Conservation (phyloP, 2,329 filamentous ascomycete genomes). For the Aurifilum marmelostoma region DNA sequence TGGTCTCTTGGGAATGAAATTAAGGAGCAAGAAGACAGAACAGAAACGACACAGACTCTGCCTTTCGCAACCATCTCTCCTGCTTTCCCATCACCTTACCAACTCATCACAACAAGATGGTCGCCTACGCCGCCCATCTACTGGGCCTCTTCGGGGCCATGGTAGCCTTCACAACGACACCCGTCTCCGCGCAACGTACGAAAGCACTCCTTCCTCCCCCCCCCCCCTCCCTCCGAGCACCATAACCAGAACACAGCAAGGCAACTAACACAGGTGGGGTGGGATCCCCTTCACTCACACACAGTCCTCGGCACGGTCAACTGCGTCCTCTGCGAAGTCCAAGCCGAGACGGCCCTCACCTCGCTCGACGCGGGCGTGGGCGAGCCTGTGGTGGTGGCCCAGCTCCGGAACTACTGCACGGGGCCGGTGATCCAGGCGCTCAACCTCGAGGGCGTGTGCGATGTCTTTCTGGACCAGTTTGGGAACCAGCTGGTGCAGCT, state of each 20-base stretch:
- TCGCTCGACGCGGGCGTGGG: neutral
- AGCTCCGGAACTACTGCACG: neutral
- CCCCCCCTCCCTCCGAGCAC: neutral
- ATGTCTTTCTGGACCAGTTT: neutral
- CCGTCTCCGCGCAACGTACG: neutral
- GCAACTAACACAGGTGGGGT: neutral
- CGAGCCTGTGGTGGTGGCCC: neutral
- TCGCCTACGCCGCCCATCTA: neutral
- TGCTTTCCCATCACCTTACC: neutral
- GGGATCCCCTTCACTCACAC: neutral
- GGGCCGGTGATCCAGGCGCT: neutral
- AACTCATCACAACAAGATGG: neutral
- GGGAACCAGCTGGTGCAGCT: neutral
- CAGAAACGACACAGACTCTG: too few species aligned
- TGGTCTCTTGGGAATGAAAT: too few species aligned
- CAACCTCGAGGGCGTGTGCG: neutral
- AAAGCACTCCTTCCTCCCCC: too few species aligned
- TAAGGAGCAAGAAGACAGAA: too few species aligned
- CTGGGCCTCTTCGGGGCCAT: neutral
- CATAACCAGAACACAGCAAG: neutral
- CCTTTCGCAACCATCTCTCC: too few species aligned
- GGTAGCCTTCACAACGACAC: neutral
- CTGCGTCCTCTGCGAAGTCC: neutral
- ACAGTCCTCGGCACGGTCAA: neutral
- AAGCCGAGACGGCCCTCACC: conserved; percentile 2